Base-by-base conservation (phyloP, 306 rosid species). In the Sechiopsis laciniata region DNA sequence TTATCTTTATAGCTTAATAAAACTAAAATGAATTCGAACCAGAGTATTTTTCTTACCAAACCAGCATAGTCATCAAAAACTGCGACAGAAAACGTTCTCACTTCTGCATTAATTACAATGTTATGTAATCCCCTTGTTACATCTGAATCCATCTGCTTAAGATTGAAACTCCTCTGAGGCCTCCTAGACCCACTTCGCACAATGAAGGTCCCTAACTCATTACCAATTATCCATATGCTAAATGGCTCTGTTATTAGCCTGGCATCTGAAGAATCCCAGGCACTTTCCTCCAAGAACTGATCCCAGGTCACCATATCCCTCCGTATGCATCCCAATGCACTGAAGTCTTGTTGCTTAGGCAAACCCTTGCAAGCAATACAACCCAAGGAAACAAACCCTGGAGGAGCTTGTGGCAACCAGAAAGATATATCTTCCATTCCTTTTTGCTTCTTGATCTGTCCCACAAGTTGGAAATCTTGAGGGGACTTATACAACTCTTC, bases 61-160 rank as follows among this genome's bases (percentile, higher is more conserved):
- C 99, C 99, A 87, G 91, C 86, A 77, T 91, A 94, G 84, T 94
- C 99, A 85, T 94, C 99, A 84, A 91, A 94, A 76, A 94, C 95
- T 63, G 97, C 92, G 29, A 83, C 76, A 58, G 99, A 94, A 84
- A 94, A 85, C 58, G 97, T 91, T 73, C 87, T 82, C 72, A 94
- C 82, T 78, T 72, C 91, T 40, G 96, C 99, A 85, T 86, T 92
- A 81, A 94, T 78, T 61, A 88, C 86, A 63, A 89, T 85, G 74
- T 80, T 87, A 80, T 89, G 97, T 14, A 92, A 84, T 55, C 86
- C 88, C 61, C 91, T 86, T 67, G 92, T 88, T 65, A 83, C 80
- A 80, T 68, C 64, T 48, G 87, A 85, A 76, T 86, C 95, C 3
- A 87, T 95, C 75, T 91, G 88, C 87, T 87, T 94, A 77, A 94